Base-by-base conservation (phyloP, 2,329 filamentous ascomycete species). In the Diaporthe ampelina region DNA sequence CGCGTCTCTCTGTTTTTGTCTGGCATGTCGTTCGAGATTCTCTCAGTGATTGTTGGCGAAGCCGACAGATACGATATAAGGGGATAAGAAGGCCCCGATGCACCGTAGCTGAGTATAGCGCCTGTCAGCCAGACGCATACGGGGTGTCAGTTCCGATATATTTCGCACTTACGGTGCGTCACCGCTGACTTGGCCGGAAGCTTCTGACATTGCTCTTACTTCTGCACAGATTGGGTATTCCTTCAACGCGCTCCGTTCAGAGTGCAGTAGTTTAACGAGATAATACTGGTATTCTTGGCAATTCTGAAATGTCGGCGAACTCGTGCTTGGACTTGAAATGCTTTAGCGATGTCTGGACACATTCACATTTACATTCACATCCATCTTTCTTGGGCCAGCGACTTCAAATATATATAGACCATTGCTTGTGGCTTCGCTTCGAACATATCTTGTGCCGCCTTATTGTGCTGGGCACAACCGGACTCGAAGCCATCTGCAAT, bases 21-120 rank as follows among this genome's bases (percentile, higher is more conserved):
- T 8, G 63, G 32, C 15, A 68, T 21, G 24, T 40, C 17, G 63
- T 68, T 68, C n/a, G 63, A 19, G 1, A 54, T 9, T 5, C n/a
- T 68, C n/a, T 68, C 63, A 1, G n/a, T 68, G 13, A 68, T 26
- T 29, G 63, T 68, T 52, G 63, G 45, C 8, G n/a, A 13, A 54
- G 63, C 45, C 9, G n/a, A 68, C 0, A 68, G 32, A 11, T 54
- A 68, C 8, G 63, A 54, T 2, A 15, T 15, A 11, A 68, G 15
- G 4, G 40, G 1, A 13, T 37, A 45, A 26, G 63, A 68, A 4
- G 45, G 21, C 15, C 32, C n/a, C 13, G 4, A 13, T 13, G 17
- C 15, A 21, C 21, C 13, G 0, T 13, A 7, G 3, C 61, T 67
- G n/a, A 10, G 15, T 37, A 26, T 1, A n/a, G 1, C 7, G 4